Evolutionary conservation across 805 yeast genomes (phyloP).

Genomic region (Kodamaea sagamina): DNA sequence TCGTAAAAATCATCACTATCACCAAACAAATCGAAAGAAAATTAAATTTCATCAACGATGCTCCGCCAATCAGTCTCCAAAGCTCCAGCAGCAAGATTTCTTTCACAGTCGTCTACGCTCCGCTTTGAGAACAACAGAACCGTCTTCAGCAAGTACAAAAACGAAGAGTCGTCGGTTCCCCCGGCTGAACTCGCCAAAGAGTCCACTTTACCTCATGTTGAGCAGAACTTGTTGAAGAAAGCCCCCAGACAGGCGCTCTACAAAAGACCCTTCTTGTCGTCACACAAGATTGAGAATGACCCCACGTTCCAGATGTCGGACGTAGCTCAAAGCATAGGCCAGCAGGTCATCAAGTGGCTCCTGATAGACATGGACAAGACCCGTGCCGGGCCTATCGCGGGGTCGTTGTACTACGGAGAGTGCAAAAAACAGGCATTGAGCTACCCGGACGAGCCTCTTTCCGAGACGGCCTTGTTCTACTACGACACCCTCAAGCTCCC

Average conservation of each 20-base stretch:
- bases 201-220: slow-evolving; percentile 40
- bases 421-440: slow-evolving; percentile 84
- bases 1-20: no score
- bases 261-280: slow-evolving; percentile 43
- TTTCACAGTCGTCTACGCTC: background rate
- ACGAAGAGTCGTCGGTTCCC: slow-evolving; percentile 25
- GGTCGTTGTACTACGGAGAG: slow-evolving; percentile 80
- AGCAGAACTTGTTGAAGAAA: slow-evolving; percentile 35
- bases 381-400: slow-evolving; percentile 93
- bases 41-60: slow-evolving; percentile 1
- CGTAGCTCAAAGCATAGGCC: slow-evolving; percentile 55
- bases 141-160: slow-evolving; percentile 20
- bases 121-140: slow-evolving; percentile 15
- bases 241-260: slow-evolving; percentile 38
- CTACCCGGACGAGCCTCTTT: slow-evolving; percentile 69
- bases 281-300: slow-evolving; percentile 38
- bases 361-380: slow-evolving; percentile 87
- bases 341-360: slow-evolving; percentile 59
- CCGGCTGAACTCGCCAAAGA: slow-evolving; percentile 42
- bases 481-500: slow-evolving; percentile 83
- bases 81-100: background rate
- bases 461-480: slow-evolving; percentile 77
- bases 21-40: no score
- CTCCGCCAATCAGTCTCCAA: background rate
- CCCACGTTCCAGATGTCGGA: slow-evolving; percentile 38